Conservation (phyloP, 2,329 filamentous ascomycete genomes). For the Cladosporium sp. region DNA sequence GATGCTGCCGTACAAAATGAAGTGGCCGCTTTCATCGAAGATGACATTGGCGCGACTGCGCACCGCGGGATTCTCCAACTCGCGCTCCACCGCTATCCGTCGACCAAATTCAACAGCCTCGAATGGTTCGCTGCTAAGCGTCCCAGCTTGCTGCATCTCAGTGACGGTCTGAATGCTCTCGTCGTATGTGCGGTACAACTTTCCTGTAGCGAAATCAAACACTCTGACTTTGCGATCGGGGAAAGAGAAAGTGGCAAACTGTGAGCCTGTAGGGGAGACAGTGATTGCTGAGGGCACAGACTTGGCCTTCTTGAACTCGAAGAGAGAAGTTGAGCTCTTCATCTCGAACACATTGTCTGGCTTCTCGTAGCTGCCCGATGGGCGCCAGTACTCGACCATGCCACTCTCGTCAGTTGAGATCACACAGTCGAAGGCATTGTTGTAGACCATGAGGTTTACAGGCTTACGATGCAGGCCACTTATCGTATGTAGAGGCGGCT, state of each 20-base stretch:
- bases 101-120: conserved; percentile 92
- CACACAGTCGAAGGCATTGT: conserved; percentile 82
- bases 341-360: conserved; percentile 86
- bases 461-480: conserved; percentile 75
- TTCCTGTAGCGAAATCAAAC: conserved; percentile 87
- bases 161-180: conserved; percentile 85
- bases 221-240: conserved; percentile 90
- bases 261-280: conserved; percentile 78
- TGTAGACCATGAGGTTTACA: conserved; percentile 83
- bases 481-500: conserved; percentile 71
- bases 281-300: conserved; percentile 76
- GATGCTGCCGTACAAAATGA: conserved; percentile 90
- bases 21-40: conserved; percentile 95
- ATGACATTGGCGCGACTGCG: conserved; percentile 75
- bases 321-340: conserved; percentile 90
- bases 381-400: conserved; percentile 96
- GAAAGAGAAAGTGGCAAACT: conserved; percentile 85
- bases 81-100: conserved; percentile 77
- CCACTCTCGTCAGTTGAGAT: conserved; percentile 83
- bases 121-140: conserved; percentile 66
- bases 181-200: conserved; percentile 88
- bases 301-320: conserved; percentile 95
- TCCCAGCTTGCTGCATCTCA: conserved; percentile 95
- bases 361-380: conserved; percentile 77
- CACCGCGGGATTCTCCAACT: conserved; percentile 68